These are phyloP conservation scores for Xerocomus spinulosus DNA, from an alignment of 768 basidiomycete genomes.

Conservation along the genomic window DNA sequence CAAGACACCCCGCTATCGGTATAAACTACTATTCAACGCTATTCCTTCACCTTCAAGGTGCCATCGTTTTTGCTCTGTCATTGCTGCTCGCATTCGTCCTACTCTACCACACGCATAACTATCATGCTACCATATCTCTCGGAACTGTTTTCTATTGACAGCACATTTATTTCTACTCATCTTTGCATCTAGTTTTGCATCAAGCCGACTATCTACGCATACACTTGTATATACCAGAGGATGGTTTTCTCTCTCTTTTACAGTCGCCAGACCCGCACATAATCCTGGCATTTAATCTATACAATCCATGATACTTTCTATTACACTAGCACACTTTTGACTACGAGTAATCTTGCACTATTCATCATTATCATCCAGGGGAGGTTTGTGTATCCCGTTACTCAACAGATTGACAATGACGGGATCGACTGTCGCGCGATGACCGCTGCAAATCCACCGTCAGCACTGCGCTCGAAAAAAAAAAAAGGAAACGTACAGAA, in stretches of 20 bases:
- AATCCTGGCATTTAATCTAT: slow-evolving; percentile 18
- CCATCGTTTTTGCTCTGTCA: slow-evolving; percentile 17
- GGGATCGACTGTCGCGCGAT: slow-evolving; percentile 40
- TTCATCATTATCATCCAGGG: slow-evolving; percentile 31
- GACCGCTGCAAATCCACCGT: slow-evolving; percentile 38
- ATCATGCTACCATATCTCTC: slow-evolving; percentile 8
- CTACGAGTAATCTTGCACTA: slow-evolving; percentile 10
- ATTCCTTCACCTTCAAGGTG: slow-evolving; percentile 9
- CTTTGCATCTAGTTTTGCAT: slow-evolving; percentile 20
- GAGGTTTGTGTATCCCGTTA: slow-evolving; percentile 57
- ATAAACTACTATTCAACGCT: slow-evolving; percentile 13
- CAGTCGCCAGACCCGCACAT: slow-evolving; percentile 21
- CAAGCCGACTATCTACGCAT: slow-evolving; percentile 16
- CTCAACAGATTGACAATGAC: slow-evolving; percentile 46
- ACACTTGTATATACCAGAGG: slow-evolving; percentile 25
- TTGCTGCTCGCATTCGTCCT: slow-evolving; percentile 18
- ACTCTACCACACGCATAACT: slow-evolving; percentile 25
- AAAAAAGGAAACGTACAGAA: slow-evolving; percentile 49
- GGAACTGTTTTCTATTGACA: slow-evolving; percentile 18
- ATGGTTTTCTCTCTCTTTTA: slow-evolving; percentile 1
- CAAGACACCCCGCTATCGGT: slow-evolving; percentile 14
- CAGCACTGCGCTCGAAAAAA: background rate
- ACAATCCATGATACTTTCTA: slow-evolving; percentile 25
- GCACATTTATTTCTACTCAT: slow-evolving; percentile 18
- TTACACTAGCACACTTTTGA: slow-evolving; percentile 8